Evolutionary conservation across 768 basidiomycete genomes (phyloP), one percentile per base, ranked within the genome.

Genomic region (Flagelloscypha sp.): DNA sequence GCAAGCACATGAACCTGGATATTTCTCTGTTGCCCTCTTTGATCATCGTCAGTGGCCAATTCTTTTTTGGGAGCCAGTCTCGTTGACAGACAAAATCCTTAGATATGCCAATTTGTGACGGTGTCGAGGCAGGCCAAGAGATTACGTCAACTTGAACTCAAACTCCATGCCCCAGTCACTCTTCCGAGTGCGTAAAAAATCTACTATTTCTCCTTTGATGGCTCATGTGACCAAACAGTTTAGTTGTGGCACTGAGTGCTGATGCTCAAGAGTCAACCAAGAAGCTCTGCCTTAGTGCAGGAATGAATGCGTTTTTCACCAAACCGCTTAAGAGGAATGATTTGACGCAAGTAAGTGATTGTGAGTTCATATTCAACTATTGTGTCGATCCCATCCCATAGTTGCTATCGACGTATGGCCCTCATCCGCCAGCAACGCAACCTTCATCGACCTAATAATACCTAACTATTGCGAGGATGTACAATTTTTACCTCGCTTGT

Each of bases 61-160:
- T 30, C 27, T 19, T 16, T 35, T 21, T 19, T 24, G 24, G 32
- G 8, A 17, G 10, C 24, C 11, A 22, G 16, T 33, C 30, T 34
- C 23, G 38, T 23, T 22, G 25, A 30, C 42, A 24, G 17, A 40
- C 22, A 12, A 4, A 27, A 7, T 22, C 25, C 15, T 5, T 33
- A 83, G 81, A 84, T 46, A 84, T 84, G 82, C 82, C 82, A 2
- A 62, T 84, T 33, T 82, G 79, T 42, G 82, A 84, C 47, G 82
- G 82, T 5, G 79, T 84, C 4, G 80, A 83, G 45, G 82, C 82
- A 6, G n/a, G 68, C 76, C 20, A 82, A 82, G 52, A 68, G 74
- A 32, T 32, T 84, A 19, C 68, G 82, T 27, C 43, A 67, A 15
- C 46, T 79, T 15, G 82, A 84, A 50, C 68, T 56, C 41, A 71